Percentiles rank a stretch among this genome's conserved stretches.
Conservation (phyloP, 352 stramenopile species). For the Stramenopiles sp. region DNA sequence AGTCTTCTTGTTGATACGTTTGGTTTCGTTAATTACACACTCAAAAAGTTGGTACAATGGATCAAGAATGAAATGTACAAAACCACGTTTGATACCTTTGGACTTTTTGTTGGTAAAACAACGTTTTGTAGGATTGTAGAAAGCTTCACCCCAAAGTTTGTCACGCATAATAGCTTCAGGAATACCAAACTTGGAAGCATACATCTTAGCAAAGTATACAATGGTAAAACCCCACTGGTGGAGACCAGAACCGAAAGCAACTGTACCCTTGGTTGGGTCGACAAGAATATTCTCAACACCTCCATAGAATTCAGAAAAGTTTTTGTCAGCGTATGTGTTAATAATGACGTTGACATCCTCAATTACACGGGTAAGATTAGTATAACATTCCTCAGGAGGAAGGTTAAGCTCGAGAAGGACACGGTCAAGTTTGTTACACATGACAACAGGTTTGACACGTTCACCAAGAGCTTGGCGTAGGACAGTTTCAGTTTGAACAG, state of each 20-base stretch:
- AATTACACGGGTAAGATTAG: conserved; percentile 85
- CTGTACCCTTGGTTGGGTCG: conserved; percentile 83
- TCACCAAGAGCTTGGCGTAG: conserved; percentile 86
- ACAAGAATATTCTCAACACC: conserved; percentile 41
- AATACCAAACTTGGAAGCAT: conserved; percentile 92
- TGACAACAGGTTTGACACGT: conserved; percentile 85
- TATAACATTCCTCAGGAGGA: conserved; percentile 91
- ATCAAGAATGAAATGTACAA: conserved; percentile 98
- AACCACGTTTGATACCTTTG: conserved; percentile 57
- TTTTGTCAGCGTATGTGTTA: conserved; percentile 90
- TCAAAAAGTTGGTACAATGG: conserved; percentile 97
- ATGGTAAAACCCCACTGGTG: conserved; percentile 99
- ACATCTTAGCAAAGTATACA: conserved; percentile 91
- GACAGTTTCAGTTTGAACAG: conserved; percentile 95
- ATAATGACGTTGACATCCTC: conserved; percentile 98
- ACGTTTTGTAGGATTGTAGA: conserved; percentile 62
- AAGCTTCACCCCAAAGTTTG: conserved; percentile 96
- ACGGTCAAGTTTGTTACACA: conserved; percentile 99
- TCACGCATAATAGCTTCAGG: conserved; percentile 93
- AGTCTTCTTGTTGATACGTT: conserved; percentile 43
- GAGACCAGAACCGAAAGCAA: conserved; percentile 91
- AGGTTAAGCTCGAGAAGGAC: conserved; percentile 89
- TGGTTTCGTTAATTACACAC: conserved; percentile 94
- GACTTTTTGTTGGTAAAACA: conserved; percentile 51
- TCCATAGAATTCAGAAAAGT: too few relatives aligned